Base-by-base conservation (phyloP, 192 early-diverging fungal species). In the Umbelopsis isabellina region DNA sequence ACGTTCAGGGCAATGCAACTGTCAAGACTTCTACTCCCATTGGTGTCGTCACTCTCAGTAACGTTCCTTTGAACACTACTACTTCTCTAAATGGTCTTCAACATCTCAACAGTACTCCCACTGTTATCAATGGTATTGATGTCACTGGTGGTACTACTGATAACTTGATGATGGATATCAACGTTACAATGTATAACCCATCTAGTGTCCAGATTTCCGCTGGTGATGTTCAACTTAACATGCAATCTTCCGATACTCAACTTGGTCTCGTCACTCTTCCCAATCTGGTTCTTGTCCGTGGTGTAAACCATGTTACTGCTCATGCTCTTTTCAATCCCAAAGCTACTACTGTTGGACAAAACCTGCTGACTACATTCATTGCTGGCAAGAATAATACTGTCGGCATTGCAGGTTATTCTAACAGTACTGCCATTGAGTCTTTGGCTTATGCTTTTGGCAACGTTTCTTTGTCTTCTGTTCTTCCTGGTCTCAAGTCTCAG, bases 41-140 rank as follows among this genome's bases (percentile, higher is more conserved):
- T 68, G 88, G 88, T 71, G 67, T 77, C 51, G 74, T 89, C 25
- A 73, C 35, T 9, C 78, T 88, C 45, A 65, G 74, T 41, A 80
- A 79, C 35, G 82, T 89, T n/a, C 74, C 82, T 20, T 87, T 87
- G 76, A 84, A 75, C 53, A 77, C 82, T 10, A 75, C 79, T 23
- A 79, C 84, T 22, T 47, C 73, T 52, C 66, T 89, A 9, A 48
- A 74, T 12, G 88, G 88, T 49, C 78, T 89, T 37, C 86, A 87
- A 68, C 84, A 82, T 20, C 70, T 89, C 21, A 80, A 80, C 73
- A 75, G 76, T 9, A 58, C 81, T 35, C 84, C 86, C 65, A 75
- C 84, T 13, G 45, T 80, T 9, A 82, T 87, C 48, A 80, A 86
- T 74, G 52, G 68, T 10, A 69, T 89, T 61, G 81, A 81, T 65